These are phyloP conservation scores for Ormosia semicastrata DNA, from an alignment of 306 rosid species.

Conservation along the genomic window DNA sequence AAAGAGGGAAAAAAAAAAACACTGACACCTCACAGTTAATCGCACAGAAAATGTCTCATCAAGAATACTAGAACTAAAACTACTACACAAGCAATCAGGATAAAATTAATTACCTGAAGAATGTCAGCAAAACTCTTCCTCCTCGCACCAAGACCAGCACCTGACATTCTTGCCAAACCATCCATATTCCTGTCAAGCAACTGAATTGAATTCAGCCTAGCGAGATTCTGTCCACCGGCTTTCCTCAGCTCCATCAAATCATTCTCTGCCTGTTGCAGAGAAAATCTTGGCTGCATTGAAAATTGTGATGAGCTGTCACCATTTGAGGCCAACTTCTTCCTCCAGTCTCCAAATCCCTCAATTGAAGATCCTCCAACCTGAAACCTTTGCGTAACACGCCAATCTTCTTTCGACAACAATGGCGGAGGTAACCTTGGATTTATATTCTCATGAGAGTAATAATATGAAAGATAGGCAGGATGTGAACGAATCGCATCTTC, in stretches of 20 bases:
- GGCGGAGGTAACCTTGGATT: conserved; percentile 96
- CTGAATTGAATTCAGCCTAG: conserved; percentile 53
- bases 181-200: conserved; percentile 51
- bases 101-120: conserved; percentile 60
- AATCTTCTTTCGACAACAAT: conserved; percentile 83
- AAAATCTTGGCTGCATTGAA: conserved; percentile 70
- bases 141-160: conserved; percentile 64
- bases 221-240: conserved; percentile 48
- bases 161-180: conserved; percentile 48
- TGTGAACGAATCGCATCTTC: conserved; percentile 92
- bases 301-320: conserved; percentile 61
- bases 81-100: not conserved
- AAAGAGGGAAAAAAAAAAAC: not conserved
- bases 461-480: conserved; percentile 83
- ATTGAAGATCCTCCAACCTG: conserved; percentile 60
- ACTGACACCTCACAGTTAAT: not conserved
- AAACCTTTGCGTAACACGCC: conserved; percentile 92
- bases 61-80: not conserved
- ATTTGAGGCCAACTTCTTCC: conserved; percentile 50
- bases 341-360: conserved; percentile 67
- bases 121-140: conserved; percentile 81
- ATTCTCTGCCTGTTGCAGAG: conserved; percentile 61
- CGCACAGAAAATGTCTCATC: not conserved
- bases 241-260: conserved; percentile 67
- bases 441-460: conserved; percentile 71